phyloP scores from a whole-genome alignment of 2,329 filamentous ascomycete species.

The Trichophyton benhamiae region DNA sequence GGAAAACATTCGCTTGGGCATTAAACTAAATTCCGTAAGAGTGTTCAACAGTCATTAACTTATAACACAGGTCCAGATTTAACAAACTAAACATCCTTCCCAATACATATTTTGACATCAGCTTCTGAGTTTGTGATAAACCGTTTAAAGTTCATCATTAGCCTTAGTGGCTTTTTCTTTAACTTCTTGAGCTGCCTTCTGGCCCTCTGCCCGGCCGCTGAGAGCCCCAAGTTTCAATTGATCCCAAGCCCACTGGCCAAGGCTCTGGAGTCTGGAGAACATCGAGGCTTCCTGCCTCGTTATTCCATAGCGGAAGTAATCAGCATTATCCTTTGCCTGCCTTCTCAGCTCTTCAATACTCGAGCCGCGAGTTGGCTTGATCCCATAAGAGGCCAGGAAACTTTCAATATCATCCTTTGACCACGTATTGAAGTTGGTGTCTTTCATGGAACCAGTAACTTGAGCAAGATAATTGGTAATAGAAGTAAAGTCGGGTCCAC shows the following conservation, averaged over 20 bases:
- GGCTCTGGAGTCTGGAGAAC: constrained; percentile 47
- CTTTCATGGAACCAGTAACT: constrained; percentile 54
- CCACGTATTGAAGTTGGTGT: constrained; percentile 59
- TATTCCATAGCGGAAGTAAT: constrained; percentile 67
- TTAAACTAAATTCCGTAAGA: background rate
- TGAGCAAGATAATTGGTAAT: constrained; percentile 58
- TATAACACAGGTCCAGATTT: background rate
- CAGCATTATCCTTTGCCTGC: constrained; percentile 57
- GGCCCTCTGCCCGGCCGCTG: constrained; percentile 36
- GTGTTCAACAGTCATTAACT: background rate
- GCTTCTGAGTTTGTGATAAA: background rate
- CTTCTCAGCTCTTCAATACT: constrained; percentile 58
- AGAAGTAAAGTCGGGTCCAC: constrained; percentile 43
- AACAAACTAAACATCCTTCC: background rate
- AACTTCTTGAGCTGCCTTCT: constrained; percentile 36
- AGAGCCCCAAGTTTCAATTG: constrained; percentile 39
- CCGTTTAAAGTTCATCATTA: constrained; percentile 5
- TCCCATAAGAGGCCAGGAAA: constrained; percentile 67
- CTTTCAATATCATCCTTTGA: constrained; percentile 58
- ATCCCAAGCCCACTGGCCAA: constrained; percentile 37
- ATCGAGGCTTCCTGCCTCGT: constrained; percentile 51
- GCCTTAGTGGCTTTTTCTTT: constrained; percentile 27
- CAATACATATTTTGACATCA: background rate
- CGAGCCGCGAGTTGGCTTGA: constrained; percentile 55
- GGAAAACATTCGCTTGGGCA: background rate